Percentiles rank a stretch among this genome's conserved stretches.
phyloP scores from a whole-genome alignment of 495 filamentous ascomycete species.

The Geoglossum glabrum region DNA sequence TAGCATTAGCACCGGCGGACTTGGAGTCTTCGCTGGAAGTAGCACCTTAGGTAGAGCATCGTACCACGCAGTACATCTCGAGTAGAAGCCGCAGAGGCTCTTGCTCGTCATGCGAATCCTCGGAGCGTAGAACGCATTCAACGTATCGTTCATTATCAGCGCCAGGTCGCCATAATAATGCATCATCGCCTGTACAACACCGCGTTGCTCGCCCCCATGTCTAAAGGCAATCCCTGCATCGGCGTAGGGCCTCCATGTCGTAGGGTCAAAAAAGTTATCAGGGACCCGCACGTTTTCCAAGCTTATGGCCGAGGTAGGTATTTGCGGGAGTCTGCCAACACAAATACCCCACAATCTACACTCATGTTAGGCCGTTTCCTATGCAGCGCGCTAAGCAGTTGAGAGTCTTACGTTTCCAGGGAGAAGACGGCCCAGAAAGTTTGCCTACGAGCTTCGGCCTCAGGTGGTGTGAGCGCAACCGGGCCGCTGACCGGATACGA shows the following conservation, averaged over 20 bases:
- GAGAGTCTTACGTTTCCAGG: slow-evolving; percentile 18
- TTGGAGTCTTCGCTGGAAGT: slow-evolving; percentile 13
- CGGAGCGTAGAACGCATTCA: slow-evolving; percentile 26
- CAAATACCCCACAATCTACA: slow-evolving; percentile 21
- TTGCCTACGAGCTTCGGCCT: slow-evolving; percentile 23
- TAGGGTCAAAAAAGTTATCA: slow-evolving; percentile 11
- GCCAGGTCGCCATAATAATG: slow-evolving; percentile 19
- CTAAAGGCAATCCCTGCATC: slow-evolving; percentile 2
- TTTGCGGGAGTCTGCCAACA: slow-evolving; percentile 22
- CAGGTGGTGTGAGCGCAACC: slow-evolving; percentile 12
- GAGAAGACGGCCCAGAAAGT: slow-evolving; percentile 28
- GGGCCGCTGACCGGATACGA: slow-evolving; percentile 6
- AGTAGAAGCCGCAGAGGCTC: slow-evolving; percentile 18
- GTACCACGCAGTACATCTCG: slow-evolving; percentile 23
- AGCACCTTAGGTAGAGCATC: slow-evolving; percentile 19
- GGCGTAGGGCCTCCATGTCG: slow-evolving; percentile 17
- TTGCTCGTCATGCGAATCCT: slow-evolving; percentile 23
- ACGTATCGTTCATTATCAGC: slow-evolving; percentile 24
- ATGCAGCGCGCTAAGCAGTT: background rate
- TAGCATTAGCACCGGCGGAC: slow-evolving; percentile 16
- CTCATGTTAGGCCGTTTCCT: background rate
- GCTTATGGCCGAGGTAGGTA: slow-evolving; percentile 22
- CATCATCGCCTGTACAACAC: slow-evolving; percentile 12
- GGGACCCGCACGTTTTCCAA: slow-evolving; percentile 17
- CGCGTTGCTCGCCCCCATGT: slow-evolving; percentile 5